Percentiles rank a stretch among this genome's conserved stretches.
Evolutionary conservation across 1,139 yeast genomes (phyloP).

Genomic region (Geotrichum carabidarum): DNA sequence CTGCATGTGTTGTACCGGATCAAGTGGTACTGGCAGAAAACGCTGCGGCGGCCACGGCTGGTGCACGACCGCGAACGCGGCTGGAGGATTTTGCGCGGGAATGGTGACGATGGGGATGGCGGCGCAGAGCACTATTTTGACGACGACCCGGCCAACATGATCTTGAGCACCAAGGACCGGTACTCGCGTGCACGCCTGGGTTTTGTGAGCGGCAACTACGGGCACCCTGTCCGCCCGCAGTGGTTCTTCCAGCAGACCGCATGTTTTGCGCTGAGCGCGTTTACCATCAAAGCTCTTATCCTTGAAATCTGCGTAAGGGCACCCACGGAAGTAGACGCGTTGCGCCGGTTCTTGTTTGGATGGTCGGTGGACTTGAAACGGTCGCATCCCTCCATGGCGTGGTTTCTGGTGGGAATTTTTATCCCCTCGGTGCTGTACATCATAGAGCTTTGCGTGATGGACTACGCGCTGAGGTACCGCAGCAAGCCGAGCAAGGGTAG

Average conservation of each 20-base stretch:
- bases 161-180: background rate
- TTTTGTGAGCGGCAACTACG: constrained; percentile 17
- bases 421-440: constrained; percentile 15
- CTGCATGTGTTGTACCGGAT: constrained; percentile 7
- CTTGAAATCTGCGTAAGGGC: constrained; percentile 6
- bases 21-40: constrained; percentile 9
- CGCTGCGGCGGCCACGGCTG: constrained; percentile 1
- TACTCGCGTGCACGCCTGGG: constrained; percentile 13
- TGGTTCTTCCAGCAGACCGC: constrained; percentile 18
- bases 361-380: background rate
- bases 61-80: constrained; percentile 1
- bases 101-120: background rate
- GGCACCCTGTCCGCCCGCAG: constrained; percentile 13
- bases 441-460: constrained; percentile 11
- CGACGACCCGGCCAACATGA: background rate
- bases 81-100: constrained; percentile 8
- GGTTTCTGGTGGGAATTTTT: constrained; percentile 7
- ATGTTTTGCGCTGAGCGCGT: constrained; percentile 6
- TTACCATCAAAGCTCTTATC: constrained; percentile 6
- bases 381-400: background rate
- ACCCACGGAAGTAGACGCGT: constrained; percentile 9
- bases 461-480: constrained; percentile 15
- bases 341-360: constrained; percentile 14
- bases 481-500: constrained; percentile 3
- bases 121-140: background rate